phyloP scores from a whole-genome alignment of 768 basidiomycete genomes.

The Lactifluus subvellereus region DNA sequence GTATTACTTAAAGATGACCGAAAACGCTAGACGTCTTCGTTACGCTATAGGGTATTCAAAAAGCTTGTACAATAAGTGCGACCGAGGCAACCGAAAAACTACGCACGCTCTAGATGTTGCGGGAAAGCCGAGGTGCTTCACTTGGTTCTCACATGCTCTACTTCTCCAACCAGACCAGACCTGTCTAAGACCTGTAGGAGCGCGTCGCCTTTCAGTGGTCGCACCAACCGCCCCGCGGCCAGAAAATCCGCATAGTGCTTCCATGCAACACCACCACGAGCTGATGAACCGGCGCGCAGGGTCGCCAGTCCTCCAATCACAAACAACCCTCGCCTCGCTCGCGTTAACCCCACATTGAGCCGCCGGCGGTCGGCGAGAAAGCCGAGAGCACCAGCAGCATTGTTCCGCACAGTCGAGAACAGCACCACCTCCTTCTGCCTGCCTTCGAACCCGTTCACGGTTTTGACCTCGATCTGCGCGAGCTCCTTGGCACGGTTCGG shows the following conservation, averaged over 20 bases:
- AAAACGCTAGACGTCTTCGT: not conserved
- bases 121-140: not conserved
- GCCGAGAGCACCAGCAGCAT: slow-evolving; percentile 69
- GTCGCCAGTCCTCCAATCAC: slow-evolving; percentile 71
- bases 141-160: not conserved
- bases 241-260: slow-evolving; percentile 54
- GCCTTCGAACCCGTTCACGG: slow-evolving; percentile 93
- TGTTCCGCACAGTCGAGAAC: slow-evolving; percentile 88
- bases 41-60: not conserved
- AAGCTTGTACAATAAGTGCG: too few species aligned
- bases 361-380: slow-evolving; percentile 83
- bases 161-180: slow-evolving; percentile 4
- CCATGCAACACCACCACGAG: slow-evolving; percentile 41
- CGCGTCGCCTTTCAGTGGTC: slow-evolving; percentile 39
- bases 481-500: slow-evolving; percentile 60
- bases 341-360: slow-evolving; percentile 86
- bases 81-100: too few species aligned
- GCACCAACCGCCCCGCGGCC: slow-evolving; percentile 45
- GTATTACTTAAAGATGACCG: not conserved
- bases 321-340: slow-evolving; percentile 82
- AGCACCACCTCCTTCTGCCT: slow-evolving; percentile 90
- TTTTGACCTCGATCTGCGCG: slow-evolving; percentile 73
- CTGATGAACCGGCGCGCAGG: slow-evolving; percentile 42
- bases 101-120: too few species aligned
- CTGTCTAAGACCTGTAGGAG: slow-evolving; percentile 12